Conservation (phyloP, 208 protist genomes). For the Trypanosomatidae sp. region DNA sequence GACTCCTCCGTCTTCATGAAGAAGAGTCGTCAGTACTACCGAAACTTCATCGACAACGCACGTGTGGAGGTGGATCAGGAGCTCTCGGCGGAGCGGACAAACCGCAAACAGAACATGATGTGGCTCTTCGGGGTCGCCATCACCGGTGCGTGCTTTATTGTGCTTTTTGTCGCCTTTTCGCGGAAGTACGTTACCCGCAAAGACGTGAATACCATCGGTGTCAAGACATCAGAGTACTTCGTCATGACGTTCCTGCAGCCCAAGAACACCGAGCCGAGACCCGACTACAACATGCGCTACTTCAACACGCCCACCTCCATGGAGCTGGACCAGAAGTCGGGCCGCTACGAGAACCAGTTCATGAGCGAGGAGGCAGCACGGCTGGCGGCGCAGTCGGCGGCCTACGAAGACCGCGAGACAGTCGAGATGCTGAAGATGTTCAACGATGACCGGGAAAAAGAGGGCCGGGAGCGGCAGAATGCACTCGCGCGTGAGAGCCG, state of each 20-base stretch:
- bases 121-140: slow-evolving; percentile 52
- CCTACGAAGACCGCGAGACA: slow-evolving; percentile 56
- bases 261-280: slow-evolving; percentile 73
- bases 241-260: slow-evolving; percentile 77
- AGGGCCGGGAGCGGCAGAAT: slow-evolving; percentile 17
- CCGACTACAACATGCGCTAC: slow-evolving; percentile 84
- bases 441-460: slow-evolving; percentile 75
- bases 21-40: slow-evolving; percentile 84
- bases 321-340: slow-evolving; percentile 59
- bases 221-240: slow-evolving; percentile 56
- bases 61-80: slow-evolving; percentile 64
- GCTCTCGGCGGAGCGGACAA: slow-evolving; percentile 25
- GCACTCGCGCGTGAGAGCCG: slow-evolving; percentile 37
- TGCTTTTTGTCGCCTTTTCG: slow-evolving; percentile 64
- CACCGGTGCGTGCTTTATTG: slow-evolving; percentile 35
- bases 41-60: slow-evolving; percentile 67
- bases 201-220: slow-evolving; percentile 66
- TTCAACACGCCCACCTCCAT: slow-evolving; percentile 71
- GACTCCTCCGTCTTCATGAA: slow-evolving; percentile 71
- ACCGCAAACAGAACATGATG: slow-evolving; percentile 46
- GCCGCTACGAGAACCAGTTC: slow-evolving; percentile 41
- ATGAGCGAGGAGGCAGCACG: slow-evolving; percentile 26
- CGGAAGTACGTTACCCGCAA: slow-evolving; percentile 50
- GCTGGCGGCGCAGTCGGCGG: slow-evolving; percentile 32
- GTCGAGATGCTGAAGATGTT: slow-evolving; percentile 71